These are phyloP conservation scores for Chaetothyriales sp. DNA, from an alignment of 2,329 filamentous ascomycete species.

Conservation along the genomic window DNA sequence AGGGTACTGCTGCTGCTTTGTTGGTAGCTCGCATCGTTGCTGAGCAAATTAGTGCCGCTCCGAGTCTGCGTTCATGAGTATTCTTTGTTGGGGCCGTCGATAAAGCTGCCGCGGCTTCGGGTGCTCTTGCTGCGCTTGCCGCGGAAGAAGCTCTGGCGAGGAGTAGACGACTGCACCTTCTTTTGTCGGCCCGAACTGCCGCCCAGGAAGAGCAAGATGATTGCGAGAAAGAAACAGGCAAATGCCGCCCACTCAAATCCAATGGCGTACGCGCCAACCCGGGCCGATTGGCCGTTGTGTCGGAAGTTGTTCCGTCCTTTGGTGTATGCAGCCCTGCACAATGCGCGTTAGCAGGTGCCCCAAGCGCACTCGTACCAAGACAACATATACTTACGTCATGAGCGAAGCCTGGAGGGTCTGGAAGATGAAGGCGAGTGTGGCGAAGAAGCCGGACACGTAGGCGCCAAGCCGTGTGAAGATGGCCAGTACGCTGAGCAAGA, in stretches of 20 bases:
- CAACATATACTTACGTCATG: constrained; percentile 44
- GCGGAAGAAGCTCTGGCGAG: constrained; percentile 9
- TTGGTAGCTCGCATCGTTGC: too few species aligned
- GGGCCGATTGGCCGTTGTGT: constrained; percentile 33
- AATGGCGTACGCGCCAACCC: constrained; percentile 44
- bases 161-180: background rate
- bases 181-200: constrained; percentile 17
- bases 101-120: constrained; percentile 19
- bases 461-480: constrained; percentile 40
- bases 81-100: constrained; percentile 19
- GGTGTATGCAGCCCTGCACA: constrained; percentile 43
- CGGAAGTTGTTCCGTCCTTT: constrained; percentile 44
- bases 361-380: background rate
- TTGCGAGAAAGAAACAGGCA: constrained; percentile 41
- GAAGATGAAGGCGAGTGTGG: constrained; percentile 43
- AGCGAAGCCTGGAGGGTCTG: constrained; percentile 43
- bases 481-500: constrained; percentile 34
- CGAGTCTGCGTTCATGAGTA: constrained; percentile 4
- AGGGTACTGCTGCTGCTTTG: too few species aligned
- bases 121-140: constrained; percentile 17
- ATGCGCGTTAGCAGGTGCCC: constrained; percentile 1
- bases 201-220: constrained; percentile 43
- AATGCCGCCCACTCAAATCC: constrained; percentile 50
- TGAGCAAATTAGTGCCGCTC: background rate
- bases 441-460: constrained; percentile 39